Base-by-base conservation (phyloP, 352 stramenopile genomes). In the Globisporangium uncinulatum region DNA sequence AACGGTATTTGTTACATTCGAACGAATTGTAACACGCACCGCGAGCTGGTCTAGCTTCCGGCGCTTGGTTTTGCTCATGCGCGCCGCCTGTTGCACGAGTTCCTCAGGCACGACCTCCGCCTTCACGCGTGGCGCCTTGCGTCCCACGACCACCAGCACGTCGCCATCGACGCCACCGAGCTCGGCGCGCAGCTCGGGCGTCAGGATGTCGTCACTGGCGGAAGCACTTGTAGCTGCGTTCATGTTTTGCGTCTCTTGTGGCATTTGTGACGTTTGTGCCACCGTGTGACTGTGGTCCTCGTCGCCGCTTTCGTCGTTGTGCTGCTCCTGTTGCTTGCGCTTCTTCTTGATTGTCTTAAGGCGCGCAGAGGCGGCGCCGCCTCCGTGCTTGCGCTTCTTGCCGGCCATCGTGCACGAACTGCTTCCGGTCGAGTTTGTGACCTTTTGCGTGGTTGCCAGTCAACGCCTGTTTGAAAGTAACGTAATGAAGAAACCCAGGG, bases 1-100 rank as follows among this genome's bases (percentile, higher is more conserved):
- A 29, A 11, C 8, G 11, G 19, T 44, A 15, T n/a, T 13, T 39
- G 34, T 39, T 8, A 39, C 39, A 44, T 48, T 29, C 15, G 43
- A 48, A 15, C 43, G 6, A n/a, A 46, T 46, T 21, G 41, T n/a
- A 39, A 8, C 34, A 65, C 63, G 41, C 29, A 73, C 67, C 59
- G 79, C 84, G 5, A 94, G 73, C 24, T 76, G 71, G 44, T 89
- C 81, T 11, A 94, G 59, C 54, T 92, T 92, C 59, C 89, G 89
- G 60, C 83, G 84, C 61, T 94, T 94, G 50, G 68, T 78, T 59
- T 88, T 89, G 62, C 79, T 92, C 69, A 92, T 71, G 41, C 83
- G 83, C 36, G 74, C 56, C 1, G 81, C 80, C 48, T 84, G 67
- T 48, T 89, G 55, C 52, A 94, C 39, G 49, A 89, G 63, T 37